A percentile compares a stretch with the other conserved stretches of the same genome.
These are phyloP conservation scores for Amanita phalloides DNA, from an alignment of 768 basidiomycete genomes.

Conservation along the genomic window DNA sequence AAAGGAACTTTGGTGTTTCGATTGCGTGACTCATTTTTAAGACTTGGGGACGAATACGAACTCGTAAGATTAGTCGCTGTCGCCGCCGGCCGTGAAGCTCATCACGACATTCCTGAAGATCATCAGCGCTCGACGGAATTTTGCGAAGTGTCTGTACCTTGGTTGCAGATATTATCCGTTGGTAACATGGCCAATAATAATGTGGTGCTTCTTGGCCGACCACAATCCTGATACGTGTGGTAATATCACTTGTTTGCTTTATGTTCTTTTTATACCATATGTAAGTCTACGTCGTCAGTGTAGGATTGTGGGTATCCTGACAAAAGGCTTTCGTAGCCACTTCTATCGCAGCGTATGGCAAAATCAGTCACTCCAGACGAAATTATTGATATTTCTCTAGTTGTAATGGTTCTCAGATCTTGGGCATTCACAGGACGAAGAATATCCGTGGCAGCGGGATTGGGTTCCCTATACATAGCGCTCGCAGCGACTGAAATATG, in stretches of 20 bases:
- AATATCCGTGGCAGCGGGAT: conserved; percentile 3
- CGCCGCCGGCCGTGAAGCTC: background rate
- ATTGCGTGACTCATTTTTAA: conserved; percentile 3
- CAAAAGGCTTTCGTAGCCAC: background rate
- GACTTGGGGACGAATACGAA: conserved; percentile 13
- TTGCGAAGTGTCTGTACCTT: conserved; percentile 14
- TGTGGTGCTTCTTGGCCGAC: conserved; percentile 15
- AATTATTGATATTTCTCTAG: conserved; percentile 11
- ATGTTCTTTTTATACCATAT: conserved; percentile 13
- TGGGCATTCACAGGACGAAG: conserved; percentile 18
- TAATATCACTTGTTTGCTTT: conserved; percentile 11
- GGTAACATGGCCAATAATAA: conserved; percentile 12
- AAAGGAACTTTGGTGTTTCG: background rate
- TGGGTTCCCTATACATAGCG: conserved; percentile 10
- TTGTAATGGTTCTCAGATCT: conserved; percentile 14
- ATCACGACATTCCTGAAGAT: conserved; percentile 9
- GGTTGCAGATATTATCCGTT: conserved; percentile 18
- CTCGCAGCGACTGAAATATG: conserved; percentile 13
- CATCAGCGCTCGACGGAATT: conserved; percentile 12
- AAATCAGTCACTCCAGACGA: conserved; percentile 4
- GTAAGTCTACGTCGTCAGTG: conserved; percentile 7
- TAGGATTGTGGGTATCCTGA: background rate
- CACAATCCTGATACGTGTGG: conserved; percentile 12
- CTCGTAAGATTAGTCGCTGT: conserved; percentile 8
- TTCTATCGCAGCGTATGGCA: background rate